Evolutionary conservation across 1,139 yeast genomes (phyloP), one percentile per base, ranked within the genome.

Genomic region (Diutina scorzettiae): DNA sequence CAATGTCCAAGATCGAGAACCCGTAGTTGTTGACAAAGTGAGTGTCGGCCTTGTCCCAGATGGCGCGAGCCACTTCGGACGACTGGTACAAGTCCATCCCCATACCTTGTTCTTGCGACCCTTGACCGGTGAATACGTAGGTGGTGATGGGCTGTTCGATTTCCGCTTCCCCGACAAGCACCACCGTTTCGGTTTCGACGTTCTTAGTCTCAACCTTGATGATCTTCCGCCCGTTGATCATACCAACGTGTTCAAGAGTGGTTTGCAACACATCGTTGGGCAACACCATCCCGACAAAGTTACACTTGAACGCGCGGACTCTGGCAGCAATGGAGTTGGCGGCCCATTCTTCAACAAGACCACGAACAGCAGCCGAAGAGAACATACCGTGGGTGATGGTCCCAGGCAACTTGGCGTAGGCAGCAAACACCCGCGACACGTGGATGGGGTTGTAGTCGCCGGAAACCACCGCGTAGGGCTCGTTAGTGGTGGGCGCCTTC

Each of bases 31-130:
- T 73, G 60, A 86, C 73, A 72, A 93, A 91, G 64, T 93, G 98
- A 49, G 66, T 64, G 60, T 91, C 98, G 48, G 99, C 99, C 61
- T 87, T 83, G 63, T 91, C 97, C 98, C 99, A 91, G 49, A 91
- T 97, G 49, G 77, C 78, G 57, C 80, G 81, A 46, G 99, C 98
- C 60, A 93, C 96, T 36, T 77, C 86, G 43, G 96, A 84, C 42
- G 86, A 74, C 50, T 79, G 81, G 65, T 91, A 91, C 59, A 91
- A 75, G 64, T 93, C 98, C 99, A 91, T 91, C 71, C 99, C 98
- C 99, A 91, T 91, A 60, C 97, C 97, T 71, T 93, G 98, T 65
- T 93, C 98, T 69, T 91, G 98, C 47, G 98, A 89, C 62, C 99
- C 99, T 73, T 91, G 99, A 61, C 98, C 99, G 52, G 99, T 91